phyloP scores from a whole-genome alignment of 108 stramenopile genomes.

The Stephanodiscus minutulus region DNA sequence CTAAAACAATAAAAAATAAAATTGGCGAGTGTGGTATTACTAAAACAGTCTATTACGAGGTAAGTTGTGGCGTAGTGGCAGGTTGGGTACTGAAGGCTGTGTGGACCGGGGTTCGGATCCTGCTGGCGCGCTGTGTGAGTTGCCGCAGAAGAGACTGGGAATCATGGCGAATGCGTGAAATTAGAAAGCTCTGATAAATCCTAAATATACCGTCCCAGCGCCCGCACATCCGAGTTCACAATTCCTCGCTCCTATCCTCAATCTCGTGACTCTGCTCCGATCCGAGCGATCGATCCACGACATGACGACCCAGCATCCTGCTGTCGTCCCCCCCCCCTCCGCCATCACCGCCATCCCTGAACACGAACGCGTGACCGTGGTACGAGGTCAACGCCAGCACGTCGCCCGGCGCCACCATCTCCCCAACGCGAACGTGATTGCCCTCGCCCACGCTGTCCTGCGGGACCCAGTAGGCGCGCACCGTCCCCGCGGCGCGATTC shows the following conservation, averaged over 20 bases:
- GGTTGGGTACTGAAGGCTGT: too few relatives aligned
- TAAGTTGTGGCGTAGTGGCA: too few relatives aligned
- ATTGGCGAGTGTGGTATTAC: too few relatives aligned
- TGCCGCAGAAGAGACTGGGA: too few relatives aligned
- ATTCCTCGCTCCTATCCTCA: constrained; percentile 37
- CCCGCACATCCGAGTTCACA: neutral
- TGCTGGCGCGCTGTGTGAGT: too few relatives aligned
- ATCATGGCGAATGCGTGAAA: too few relatives aligned
- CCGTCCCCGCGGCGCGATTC: constrained; percentile 24
- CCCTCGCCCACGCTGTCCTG: constrained; percentile 6
- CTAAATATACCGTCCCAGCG: too few relatives aligned
- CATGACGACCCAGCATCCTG: constrained; percentile 25
- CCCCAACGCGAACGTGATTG: constrained; percentile 47
- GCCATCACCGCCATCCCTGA: constrained; percentile 20
- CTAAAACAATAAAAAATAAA: too few relatives aligned
- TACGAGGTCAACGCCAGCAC: constrained; percentile 49
- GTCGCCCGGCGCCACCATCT: constrained; percentile 31
- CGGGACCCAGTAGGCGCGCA: constrained; percentile 55
- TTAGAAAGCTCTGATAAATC: too few relatives aligned
- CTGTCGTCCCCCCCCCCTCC: constrained; percentile 5
- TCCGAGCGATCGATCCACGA: constrained; percentile 32
- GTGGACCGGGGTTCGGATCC: too few relatives aligned
- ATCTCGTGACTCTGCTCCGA: constrained; percentile 35
- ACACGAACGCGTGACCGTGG: constrained; percentile 62
- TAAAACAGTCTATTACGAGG: too few relatives aligned